A percentile compares a stretch with the other conserved stretches of the same genome.
These are phyloP conservation scores for Euryodendron excelsum DNA, from an alignment of 148 eudicot species.

Conservation along the genomic window DNA sequence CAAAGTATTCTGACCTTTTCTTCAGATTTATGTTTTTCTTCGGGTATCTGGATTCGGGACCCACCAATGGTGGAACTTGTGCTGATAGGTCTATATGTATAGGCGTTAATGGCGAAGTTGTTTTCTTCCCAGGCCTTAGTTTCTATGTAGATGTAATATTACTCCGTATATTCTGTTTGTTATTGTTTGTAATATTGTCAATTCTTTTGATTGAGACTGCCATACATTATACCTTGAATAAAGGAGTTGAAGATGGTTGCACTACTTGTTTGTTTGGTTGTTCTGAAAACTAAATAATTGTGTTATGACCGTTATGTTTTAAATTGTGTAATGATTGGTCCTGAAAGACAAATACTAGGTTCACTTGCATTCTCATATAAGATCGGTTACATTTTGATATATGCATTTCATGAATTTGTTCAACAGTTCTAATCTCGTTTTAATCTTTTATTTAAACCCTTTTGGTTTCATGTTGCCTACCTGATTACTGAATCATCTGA, in stretches of 20 bases:
- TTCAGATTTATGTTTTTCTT: not conserved
- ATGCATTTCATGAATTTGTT: too few relatives aligned
- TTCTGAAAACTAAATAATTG: not conserved
- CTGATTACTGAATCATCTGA: not conserved
- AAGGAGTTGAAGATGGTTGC: not conserved
- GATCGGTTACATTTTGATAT: not conserved
- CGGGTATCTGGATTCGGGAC: conserved; percentile 17
- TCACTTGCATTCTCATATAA: not conserved
- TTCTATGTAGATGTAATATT: not conserved
- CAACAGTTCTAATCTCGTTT: not conserved
- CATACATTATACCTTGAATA: not conserved
- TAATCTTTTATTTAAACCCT: not conserved
- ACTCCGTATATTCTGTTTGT: conserved; percentile 5
- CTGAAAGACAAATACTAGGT: not conserved
- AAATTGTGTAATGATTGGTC: not conserved
- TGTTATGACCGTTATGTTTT: not conserved
- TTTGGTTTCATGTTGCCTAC: not conserved
- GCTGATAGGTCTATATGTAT: not conserved
- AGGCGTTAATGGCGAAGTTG: not conserved
- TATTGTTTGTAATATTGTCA: not conserved
- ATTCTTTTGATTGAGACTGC: not conserved
- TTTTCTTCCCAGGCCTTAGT: not conserved
- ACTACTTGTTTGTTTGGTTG: not conserved
- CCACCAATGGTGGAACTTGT: conserved; percentile 5
- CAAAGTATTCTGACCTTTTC: not conserved